Evolutionary conservation across 116 monocot species (phyloP).

Genomic region (Phalaenopsis hybrid): DNA sequence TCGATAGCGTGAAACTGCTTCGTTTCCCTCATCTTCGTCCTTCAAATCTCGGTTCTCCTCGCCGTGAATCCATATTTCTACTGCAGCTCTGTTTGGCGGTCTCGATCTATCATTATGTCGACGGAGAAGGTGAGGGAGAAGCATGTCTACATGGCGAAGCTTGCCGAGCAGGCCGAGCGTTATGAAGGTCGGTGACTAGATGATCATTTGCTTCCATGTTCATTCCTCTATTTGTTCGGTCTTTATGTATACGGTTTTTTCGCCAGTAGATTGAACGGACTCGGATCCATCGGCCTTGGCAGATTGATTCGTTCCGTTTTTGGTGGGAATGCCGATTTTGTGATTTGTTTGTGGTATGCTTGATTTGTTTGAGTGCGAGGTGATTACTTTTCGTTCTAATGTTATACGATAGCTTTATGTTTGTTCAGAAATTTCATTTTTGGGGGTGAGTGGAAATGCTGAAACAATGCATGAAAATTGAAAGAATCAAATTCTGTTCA

Average conservation of each 20-base stretch:
- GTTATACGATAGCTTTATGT: background rate
- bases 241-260: background rate
- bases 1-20: background rate
- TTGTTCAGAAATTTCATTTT: background rate
- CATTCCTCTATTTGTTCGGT: background rate
- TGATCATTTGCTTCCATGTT: background rate
- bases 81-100: background rate
- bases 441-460: background rate
- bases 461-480: background rate
- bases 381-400: background rate
- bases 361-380: background rate
- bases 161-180: conserved; percentile 44
- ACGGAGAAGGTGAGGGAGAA: conserved; percentile 34
- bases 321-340: background rate
- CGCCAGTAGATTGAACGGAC: background rate
- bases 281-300: background rate
- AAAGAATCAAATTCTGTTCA: background rate
- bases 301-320: background rate
- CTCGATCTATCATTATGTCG: conserved; percentile 9
- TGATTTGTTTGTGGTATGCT: background rate
- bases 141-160: conserved; percentile 41
- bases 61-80: background rate
- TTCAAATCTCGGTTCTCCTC: background rate
- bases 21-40: background rate
- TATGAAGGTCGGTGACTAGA: conserved; percentile 25